A percentile compares a stretch with the other conserved stretches of the same genome.
These are phyloP conservation scores for Talinum fruticosum DNA, from an alignment of 148 eudicot genomes.

Conservation along the genomic window DNA sequence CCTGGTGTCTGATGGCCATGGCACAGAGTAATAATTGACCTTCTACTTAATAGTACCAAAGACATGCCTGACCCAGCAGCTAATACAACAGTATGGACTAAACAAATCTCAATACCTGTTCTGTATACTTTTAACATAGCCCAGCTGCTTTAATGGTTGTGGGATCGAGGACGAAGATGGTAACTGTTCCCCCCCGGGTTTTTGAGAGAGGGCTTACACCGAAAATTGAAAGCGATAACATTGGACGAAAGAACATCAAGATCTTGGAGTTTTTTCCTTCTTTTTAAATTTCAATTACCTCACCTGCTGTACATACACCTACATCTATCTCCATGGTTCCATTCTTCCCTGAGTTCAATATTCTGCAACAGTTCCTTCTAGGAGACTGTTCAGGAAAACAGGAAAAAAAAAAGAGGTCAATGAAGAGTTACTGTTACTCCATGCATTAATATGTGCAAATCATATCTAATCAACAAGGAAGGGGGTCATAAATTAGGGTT, in stretches of 20 bases:
- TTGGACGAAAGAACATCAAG: constrained; percentile 9
- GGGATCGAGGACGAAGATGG: too few species aligned
- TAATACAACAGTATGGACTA: background rate
- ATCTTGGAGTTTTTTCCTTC: background rate
- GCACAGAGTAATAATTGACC: too few species aligned
- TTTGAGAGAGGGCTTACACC: background rate
- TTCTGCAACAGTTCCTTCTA: constrained; percentile 77
- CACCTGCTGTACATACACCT: constrained; percentile 61
- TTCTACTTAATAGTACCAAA: background rate
- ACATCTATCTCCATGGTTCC: constrained; percentile 61
- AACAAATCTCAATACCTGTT: background rate
- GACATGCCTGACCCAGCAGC: background rate
- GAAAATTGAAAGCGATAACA: background rate
- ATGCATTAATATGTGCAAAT: constrained; percentile 15
- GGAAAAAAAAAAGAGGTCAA: constrained; percentile 8
- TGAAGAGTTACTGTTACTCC: background rate
- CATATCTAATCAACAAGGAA: background rate
- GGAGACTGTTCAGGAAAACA: constrained; percentile 51
- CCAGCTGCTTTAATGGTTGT: background rate
- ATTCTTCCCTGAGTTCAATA: constrained; percentile 36
- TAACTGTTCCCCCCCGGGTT: too few species aligned
- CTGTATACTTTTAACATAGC: background rate
- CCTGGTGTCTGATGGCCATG: too few species aligned
- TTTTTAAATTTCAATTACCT: constrained; percentile 48
- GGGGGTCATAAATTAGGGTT: background rate